Conservation (phyloP, 805 yeast genomes). For the Sugiyamaella smithiae region DNA sequence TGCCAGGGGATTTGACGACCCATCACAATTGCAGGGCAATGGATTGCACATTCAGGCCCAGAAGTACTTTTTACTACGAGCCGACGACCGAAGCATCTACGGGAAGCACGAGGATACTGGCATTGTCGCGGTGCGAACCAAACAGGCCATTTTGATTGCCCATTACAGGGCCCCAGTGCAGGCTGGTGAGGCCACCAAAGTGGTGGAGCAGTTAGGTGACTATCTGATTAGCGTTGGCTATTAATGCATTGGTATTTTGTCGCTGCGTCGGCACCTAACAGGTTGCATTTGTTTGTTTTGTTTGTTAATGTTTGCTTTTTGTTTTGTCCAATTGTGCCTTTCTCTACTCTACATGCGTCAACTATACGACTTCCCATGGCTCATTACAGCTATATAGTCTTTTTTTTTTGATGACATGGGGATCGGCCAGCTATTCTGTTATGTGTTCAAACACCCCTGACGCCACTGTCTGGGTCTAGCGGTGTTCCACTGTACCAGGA, state of each 20-base stretch:
- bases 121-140: conserved; percentile 85
- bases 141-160: conserved; percentile 88
- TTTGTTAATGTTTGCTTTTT: too few species aligned
- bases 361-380: too few species aligned
- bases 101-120: conserved; percentile 90
- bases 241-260: conserved; percentile 34
- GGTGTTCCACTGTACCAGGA: too few species aligned
- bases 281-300: too few species aligned
- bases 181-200: conserved; percentile 92
- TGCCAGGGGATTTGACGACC: conserved; percentile 77
- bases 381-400: not conserved
- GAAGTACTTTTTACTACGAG: conserved; percentile 83
- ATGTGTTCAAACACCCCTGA: too few species aligned
- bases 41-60: conserved; percentile 84
- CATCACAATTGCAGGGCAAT: conserved; percentile 72
- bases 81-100: conserved; percentile 90
- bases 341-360: too few species aligned
- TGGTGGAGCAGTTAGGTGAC: conserved; percentile 94
- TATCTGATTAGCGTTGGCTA: conserved; percentile 86
- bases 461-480: too few species aligned
- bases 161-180: conserved; percentile 82
- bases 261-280: too few species aligned
- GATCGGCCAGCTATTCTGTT: too few species aligned
- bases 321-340: too few species aligned
- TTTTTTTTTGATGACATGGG: not conserved